These are phyloP conservation scores for Fusarium xyrophilum DNA, from an alignment of 2,329 filamentous ascomycete genomes.

Conservation along the genomic window DNA sequence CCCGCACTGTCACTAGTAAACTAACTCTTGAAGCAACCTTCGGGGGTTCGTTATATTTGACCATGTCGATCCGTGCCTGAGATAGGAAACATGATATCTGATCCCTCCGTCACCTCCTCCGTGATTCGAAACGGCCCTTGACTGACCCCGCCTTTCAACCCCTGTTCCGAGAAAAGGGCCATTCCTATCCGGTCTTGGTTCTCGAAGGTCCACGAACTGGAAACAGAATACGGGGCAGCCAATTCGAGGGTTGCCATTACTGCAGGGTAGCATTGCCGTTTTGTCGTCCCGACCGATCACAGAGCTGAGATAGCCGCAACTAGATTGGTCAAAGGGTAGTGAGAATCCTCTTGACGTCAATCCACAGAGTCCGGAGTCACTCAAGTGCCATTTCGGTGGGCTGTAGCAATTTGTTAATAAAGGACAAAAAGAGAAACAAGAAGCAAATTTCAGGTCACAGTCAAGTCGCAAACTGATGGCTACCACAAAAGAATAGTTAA, in stretches of 20 bases:
- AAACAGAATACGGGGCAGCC: not conserved
- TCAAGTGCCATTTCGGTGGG: no score
- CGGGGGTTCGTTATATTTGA: not conserved
- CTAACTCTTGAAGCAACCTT: not conserved
- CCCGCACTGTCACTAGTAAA: not conserved
- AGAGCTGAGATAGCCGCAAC: no score
- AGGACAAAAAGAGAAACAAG: not conserved
- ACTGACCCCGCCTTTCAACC: not conserved
- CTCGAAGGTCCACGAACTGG: rapidly evolving
- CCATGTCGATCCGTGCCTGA: not conserved
- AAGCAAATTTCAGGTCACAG: not conserved
- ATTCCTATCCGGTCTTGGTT: not conserved
- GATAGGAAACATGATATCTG: not conserved
- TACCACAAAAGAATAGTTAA: no score
- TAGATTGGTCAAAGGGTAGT: no score
- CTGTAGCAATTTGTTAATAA: no score
- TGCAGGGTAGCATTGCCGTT: not conserved
- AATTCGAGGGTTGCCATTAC: no score
- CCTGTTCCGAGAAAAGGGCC: not conserved
- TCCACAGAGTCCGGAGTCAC: no score
- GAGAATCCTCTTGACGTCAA: not conserved
- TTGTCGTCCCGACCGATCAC: not conserved
- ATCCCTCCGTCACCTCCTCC: not conserved
- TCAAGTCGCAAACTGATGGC: rapidly evolving
- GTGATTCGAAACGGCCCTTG: not conserved